These are phyloP conservation scores for Arabis hirsuta DNA, from an alignment of 345 rosid genomes.

Conservation along the genomic window DNA sequence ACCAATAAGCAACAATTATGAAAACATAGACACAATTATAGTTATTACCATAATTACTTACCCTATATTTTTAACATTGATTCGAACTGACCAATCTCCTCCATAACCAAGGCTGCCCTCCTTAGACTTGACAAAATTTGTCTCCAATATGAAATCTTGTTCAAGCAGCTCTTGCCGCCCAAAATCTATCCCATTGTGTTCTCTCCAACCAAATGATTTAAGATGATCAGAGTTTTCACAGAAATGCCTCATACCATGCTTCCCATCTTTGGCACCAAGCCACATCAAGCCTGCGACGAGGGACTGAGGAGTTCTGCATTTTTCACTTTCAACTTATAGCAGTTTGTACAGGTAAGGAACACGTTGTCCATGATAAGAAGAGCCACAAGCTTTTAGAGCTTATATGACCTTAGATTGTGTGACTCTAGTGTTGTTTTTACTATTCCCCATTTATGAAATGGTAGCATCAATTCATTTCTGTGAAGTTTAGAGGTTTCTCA, in stretches of 20 bases:
- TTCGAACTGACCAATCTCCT: conserved; percentile 90
- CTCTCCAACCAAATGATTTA: conserved; percentile 77
- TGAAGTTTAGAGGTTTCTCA: no score
- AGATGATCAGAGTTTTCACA: conserved; percentile 80
- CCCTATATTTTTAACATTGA: conserved; percentile 58
- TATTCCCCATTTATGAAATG: neutral
- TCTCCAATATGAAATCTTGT: conserved; percentile 64
- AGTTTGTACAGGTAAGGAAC: neutral
- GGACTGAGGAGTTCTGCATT: conserved; percentile 72
- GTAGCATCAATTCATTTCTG: neutral
- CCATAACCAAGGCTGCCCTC: conserved; percentile 80
- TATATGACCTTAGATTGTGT: neutral
- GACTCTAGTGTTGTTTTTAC: neutral
- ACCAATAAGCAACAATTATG: neutral
- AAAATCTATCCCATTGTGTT: conserved; percentile 88
- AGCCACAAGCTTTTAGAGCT: neutral
- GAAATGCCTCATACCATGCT: conserved; percentile 68
- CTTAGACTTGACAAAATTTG: conserved; percentile 83
- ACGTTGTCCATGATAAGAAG: neutral
- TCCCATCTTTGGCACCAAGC: conserved; percentile 77
- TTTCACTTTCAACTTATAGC: conserved; percentile 25
- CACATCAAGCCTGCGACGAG: conserved; percentile 94
- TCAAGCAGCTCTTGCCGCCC: conserved; percentile 78
- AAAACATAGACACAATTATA: neutral
- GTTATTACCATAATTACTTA: conserved; percentile 36